Base-by-base conservation (phyloP, 2,329 filamentous ascomycete genomes). In the Didymella pomorum region DNA sequence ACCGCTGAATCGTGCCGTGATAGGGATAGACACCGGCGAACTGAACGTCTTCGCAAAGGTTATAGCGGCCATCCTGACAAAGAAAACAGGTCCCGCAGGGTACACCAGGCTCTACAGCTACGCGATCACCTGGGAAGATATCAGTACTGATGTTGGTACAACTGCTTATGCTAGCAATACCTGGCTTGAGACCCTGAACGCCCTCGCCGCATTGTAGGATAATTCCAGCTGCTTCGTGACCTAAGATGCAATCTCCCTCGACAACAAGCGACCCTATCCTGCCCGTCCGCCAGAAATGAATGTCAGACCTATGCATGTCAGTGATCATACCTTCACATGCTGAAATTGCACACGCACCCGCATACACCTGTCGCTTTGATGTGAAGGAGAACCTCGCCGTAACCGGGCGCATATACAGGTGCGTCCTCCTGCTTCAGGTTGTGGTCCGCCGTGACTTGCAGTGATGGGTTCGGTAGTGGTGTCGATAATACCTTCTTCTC, bases 251-350 rank as follows among this genome's bases (percentile, higher is more conserved):
- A 63, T 89, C 85, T 20, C 84, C 83, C 57, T 87, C 82, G 12
- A 90, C 83, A 1, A 86, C 81, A 2, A 90, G 79, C 2, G 82
- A 80, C 2, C 88, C 88, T 66, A 90, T 90, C 12, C 82, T 77
- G 23, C 88, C 88, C 0, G 80, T 78, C 66, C 87, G 86, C 87
- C 87, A 90, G 65, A 89, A 87, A 70, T 90, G 87, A 62, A 90
- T 83, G 66, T 90, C 87, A 0, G 87, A 89, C 39, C 84, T 86
- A 58, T 9, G 9, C 4, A 26, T 18, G 9, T 58, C 23, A 58
- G 20, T 18, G 12, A 12, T 5, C 2, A 31, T 11, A 16, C 11
- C 29, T 31, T 14, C 29, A 31, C 29, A 11, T 14, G 29, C 29
- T 31, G 14, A 6, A 4, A 31, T 16, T 6, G 6, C 14, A 5